phyloP scores from a whole-genome alignment of 495 filamentous ascomycete species.

The Aspergillus indologenus region DNA sequence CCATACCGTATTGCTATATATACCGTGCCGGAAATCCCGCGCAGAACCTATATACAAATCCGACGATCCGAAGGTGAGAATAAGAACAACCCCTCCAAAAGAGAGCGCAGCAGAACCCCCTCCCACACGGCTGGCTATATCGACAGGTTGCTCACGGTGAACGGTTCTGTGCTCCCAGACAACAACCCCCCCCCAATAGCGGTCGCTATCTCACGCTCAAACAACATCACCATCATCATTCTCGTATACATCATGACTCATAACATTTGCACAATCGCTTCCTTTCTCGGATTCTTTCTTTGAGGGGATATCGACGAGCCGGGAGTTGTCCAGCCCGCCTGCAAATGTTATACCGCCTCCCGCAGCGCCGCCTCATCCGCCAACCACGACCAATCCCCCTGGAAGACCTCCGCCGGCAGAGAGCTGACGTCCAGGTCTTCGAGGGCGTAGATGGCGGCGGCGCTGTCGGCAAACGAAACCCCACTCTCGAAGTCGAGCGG shows the following conservation, averaged over 20 bases:
- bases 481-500: conserved; percentile 12
- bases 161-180: neutral
- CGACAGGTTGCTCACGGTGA: too few species aligned
- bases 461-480: conserved; percentile 2
- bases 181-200: neutral
- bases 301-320: neutral
- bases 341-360: neutral
- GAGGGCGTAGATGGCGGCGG: conserved; percentile 15
- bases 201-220: too few species aligned
- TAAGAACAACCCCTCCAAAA: too few species aligned
- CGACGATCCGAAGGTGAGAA: too few species aligned
- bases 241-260: neutral
- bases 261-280: neutral
- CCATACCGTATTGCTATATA: too few species aligned
- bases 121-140: too few species aligned
- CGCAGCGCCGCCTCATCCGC: conserved; percentile 12
- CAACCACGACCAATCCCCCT: conserved; percentile 21
- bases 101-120: too few species aligned
- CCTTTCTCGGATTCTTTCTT: too few species aligned
- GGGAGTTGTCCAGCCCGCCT: neutral
- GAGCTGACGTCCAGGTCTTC: conserved; percentile 14
- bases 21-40: too few species aligned
- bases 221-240: neutral
- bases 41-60: too few species aligned
- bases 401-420: conserved; percentile 2